Conservation (phyloP, 1,139 yeast species). For the Scheffersomyces titani region DNA sequence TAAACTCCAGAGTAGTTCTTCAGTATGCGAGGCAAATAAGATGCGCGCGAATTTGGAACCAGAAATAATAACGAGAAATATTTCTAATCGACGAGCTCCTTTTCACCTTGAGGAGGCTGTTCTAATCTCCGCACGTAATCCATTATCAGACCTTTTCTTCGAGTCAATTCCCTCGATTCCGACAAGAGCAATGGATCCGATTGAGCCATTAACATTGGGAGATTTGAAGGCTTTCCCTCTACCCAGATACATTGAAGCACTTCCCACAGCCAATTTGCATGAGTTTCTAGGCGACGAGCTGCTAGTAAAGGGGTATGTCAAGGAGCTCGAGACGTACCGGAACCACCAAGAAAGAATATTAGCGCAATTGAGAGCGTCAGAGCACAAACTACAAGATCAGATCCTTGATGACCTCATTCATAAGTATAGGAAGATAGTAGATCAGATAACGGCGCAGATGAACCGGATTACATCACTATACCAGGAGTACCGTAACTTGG, state of each 20-base stretch:
- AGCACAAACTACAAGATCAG: conserved; percentile 8
- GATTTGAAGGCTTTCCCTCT: conserved; percentile 28
- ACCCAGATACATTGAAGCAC: conserved; percentile 26
- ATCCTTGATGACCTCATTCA: conserved; percentile 17
- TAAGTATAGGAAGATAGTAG: conserved; percentile 26
- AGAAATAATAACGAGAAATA: too few species aligned
- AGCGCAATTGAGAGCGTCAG: conserved; percentile 19
- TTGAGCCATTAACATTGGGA: conserved; percentile 8
- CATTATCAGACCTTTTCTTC: too few species aligned
- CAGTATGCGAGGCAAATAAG: background rate
- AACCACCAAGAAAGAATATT: conserved; percentile 17
- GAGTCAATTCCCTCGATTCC: too few species aligned
- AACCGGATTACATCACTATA: conserved; percentile 26
- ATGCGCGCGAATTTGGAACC: background rate
- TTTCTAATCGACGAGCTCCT: background rate
- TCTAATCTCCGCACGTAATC: background rate
- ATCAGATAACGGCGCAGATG: conserved; percentile 27
- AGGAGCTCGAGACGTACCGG: conserved; percentile 24
- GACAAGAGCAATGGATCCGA: background rate
- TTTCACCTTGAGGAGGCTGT: background rate
- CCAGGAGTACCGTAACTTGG: conserved; percentile 36
- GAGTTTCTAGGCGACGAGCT: conserved; percentile 29
- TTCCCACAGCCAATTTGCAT: conserved; percentile 29
- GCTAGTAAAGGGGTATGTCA: conserved; percentile 34
- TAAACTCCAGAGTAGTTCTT: background rate